Base-by-base conservation (phyloP, 768 basidiomycete species). In the Boletales sp. region DNA sequence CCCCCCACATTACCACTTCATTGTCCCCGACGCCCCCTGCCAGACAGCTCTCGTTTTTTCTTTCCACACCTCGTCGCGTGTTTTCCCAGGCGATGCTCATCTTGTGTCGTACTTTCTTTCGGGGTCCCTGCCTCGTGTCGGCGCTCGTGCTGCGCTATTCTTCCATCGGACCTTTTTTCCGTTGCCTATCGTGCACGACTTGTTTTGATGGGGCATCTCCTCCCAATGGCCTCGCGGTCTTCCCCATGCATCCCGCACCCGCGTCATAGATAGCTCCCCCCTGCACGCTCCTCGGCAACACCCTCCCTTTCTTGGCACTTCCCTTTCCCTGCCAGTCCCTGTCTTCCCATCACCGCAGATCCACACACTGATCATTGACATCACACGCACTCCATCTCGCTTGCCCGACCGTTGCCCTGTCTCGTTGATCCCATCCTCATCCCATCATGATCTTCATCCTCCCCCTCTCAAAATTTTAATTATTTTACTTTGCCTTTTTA, bases 111-210 rank as follows among this genome's bases (percentile, higher is more conserved):
- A 61, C 9, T 32, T 2, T 5, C n/a, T 0, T 7, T 32, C 35
- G 59, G 65, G 62, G 60, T 57, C 55, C 44, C 52, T 21, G 65
- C 64, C 64, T 65, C 64, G 65, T 65, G 64, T 65, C 60, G 57
- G 65, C 63, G 65, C 59, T 62, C 55, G 36, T 49, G 49, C 50
- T 47, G 46, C 56, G 55, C 53, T 52, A 50, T 56, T 53, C 45
- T 51, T 48, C 50, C 47, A 42, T 46, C 44, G 53, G 44, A 25
- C 41, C 25, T 48, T 57, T 46, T 44, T 14, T 19, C 14, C 9
- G 33, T 40, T 37, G n/a, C 36, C 15, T 17, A 37, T n/a, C n/a
- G n/a, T 37, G 36, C 15, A 37, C 36, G 15, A 15, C 35, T 21
- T 36, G 35, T 36, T 36, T 13, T 36, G 35, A 36, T 36, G 21